Base-by-base conservation (phyloP, 1,284 basidiomycete genomes). In the Inonotus hispidus region DNA sequence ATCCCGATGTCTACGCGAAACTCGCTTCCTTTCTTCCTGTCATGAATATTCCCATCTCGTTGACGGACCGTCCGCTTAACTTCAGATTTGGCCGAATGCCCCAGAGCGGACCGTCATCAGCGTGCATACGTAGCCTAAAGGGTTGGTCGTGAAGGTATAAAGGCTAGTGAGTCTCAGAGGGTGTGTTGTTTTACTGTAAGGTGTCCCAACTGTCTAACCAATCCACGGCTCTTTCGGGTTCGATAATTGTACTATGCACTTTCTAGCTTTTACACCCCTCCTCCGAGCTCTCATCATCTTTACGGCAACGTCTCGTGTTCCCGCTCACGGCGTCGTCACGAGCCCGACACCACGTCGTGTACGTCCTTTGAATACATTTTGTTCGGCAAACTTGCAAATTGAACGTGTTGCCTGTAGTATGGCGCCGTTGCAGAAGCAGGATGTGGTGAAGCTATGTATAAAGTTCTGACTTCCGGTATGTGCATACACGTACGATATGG, bases 381-480 rank as follows among this genome's bases (percentile, higher is more conserved):
- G n/a, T n/a, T n/a, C n/a, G n/a, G n/a, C n/a, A n/a, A n/a, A n/a
- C n/a, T n/a, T n/a, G n/a, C n/a, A n/a, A n/a, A 16, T 53, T 25
- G 35, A 46, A 19, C 50, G 7, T 6, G 19, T 52, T 47, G 29
- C 52, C 38, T 39, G 41, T 43, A 38, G 23, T 66, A 74, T 38
- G 72, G 73, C 14, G 14, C 67, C 21, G 69, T 68, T 0, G 67
- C 66, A 37, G 58, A 68, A 52, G 68, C 69, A 3, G 72, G 69
- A 11, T 75, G 74, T 64, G 74, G 74, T 50, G 56, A 66, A 2
- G 70, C 63, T 21, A 72, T 66, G 0, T 69, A 70, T 56, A 71
- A 66, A 10, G 68, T 68, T 6, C 65, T 74, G 37, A 69, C 64
- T 32, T 67, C 68, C 38, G 72, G 71, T 71, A 57, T 27, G 63